Evolutionary conservation across 306 rosid genomes (phyloP), one percentile per base, ranked within the genome.

Genomic region (Cicer bijugum): DNA sequence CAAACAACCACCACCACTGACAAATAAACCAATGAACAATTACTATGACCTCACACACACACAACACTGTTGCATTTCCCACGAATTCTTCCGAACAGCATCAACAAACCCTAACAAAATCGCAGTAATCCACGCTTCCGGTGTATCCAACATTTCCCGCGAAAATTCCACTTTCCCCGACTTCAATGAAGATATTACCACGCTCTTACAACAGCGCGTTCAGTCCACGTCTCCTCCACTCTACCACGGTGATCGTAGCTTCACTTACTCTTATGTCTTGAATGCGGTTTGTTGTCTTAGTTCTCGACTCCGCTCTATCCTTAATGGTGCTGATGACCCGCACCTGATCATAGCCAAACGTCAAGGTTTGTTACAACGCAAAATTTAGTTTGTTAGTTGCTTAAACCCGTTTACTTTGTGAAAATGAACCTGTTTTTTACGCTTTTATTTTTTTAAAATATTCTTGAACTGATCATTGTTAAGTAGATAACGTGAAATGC

Each of bases 101-200:
- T 78, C 85, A 19, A 16, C 33, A 6, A 83, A 93, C 84, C 89
- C 89, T 33, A 62, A 84, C 85, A 88, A 82, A 83, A 69, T 80
- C 65, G 98, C 94, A 4, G 85, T 84, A 19, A 62, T 93, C 12
- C 96, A 91, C 55, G 90, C 97, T 76, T 85, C 90, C 65, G 87
- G 87, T 16, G 85, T 76, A 2, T 80, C 85, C 68, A 66, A 59
- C 12, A 9, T 85, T 58, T 82, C 85, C 70, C 35, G 76, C 65
- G 20, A 53, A 66, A 80, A 58, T n/a, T 8, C 75, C 6, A 5
- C 79, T 39, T 5, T 73, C 15, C 42, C 61, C 28, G 37, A 48
- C 60, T 75, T 61, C 75, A 35, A 67, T 1, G 19, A 2, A 1
- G 70, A 61, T 73, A 55, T 74, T n/a, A 6, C 65, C 51, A 46